Base-by-base conservation (phyloP, 768 basidiomycete genomes). In the Asterophora lycoperdoides region DNA sequence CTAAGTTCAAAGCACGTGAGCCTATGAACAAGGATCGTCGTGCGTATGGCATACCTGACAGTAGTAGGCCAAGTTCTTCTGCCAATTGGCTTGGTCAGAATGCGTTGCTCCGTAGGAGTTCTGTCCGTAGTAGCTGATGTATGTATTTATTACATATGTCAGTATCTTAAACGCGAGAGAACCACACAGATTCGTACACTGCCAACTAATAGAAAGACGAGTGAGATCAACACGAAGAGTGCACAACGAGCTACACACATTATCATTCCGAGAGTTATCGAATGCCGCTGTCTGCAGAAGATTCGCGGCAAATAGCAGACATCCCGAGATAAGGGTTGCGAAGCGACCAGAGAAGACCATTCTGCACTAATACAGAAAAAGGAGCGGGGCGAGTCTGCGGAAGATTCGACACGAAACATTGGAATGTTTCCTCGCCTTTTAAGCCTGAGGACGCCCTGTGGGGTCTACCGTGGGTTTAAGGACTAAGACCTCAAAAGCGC, bases 111-210 rank as follows among this genome's bases (percentile, higher is more conserved):
- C 84, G 52, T 84, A 84, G 1, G 85, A 84, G 55, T 86, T 83
- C 62, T 88, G 83, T 48, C 85, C 86, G 79, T 81, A 86, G 60
- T 85, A 86, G 23, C 83, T 84, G 62, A 20, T 20, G 9, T n/a
- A n/a, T n/a, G n/a, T n/a, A 23, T 23, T 23, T 23, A 23, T 23
- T 6, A 23, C n/a, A n/a, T n/a, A n/a, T 23, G 6, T 23, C 23
- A 23, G 23, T 23, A 23, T 23, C 23, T 23, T 6, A 23, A 23
- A 23, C 23, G 23, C 23, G 6, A 6, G 23, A 23, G 23, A 23
- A 6, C 23, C 23, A 23, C 23, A 3, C 23, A 6, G 23, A 23
- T 23, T 23, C 23, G 59, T 65, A 82, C 80, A 82, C 75, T 34
- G 71, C 82, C 40, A 81, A 71, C 82, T 83, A 20, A 8, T 30